Percentiles rank a stretch among this genome's conserved stretches.
phyloP scores from a whole-genome alignment of 805 yeast genomes.

The Scheffersomyces stipitis region DNA sequence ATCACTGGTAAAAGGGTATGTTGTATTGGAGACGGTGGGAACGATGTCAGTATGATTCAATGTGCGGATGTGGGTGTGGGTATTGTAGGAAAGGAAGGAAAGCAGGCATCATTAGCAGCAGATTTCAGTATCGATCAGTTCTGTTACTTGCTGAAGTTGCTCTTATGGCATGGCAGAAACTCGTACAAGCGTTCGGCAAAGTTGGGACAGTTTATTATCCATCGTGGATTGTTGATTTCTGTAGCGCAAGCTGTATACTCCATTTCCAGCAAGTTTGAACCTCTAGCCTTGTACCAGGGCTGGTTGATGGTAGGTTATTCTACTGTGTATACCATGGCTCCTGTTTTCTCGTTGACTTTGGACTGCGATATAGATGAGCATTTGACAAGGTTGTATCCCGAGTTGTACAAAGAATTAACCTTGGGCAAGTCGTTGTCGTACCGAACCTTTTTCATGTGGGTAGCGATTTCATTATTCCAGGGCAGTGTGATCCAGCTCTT shows the following conservation, averaged over 20 bases:
- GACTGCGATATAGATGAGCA: constrained; percentile 91
- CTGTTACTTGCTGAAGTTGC: constrained; percentile 78
- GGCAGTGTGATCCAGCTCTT: constrained; percentile 83
- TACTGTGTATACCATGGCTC: constrained; percentile 96
- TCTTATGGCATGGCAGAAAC: constrained; percentile 98
- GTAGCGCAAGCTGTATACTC: constrained; percentile 95
- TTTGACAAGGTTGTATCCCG: constrained; percentile 89
- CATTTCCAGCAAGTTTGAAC: constrained; percentile 83
- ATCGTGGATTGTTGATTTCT: constrained; percentile 90
- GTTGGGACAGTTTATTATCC: constrained; percentile 92
- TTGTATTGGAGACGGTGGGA: constrained; percentile 99
- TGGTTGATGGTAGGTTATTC: constrained; percentile 99
- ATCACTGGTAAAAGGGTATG: constrained; percentile 88
- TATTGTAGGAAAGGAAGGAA: constrained; percentile 97
- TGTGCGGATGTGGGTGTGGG: constrained; percentile 99
- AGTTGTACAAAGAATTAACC: constrained; percentile 87
- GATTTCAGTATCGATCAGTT: constrained; percentile 94
- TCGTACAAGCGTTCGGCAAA: constrained; percentile 95
- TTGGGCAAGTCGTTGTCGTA: constrained; percentile 85
- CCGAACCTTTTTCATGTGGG: constrained; percentile 90
- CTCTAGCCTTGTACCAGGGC: constrained; percentile 91
- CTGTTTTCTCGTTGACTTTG: constrained; percentile 88
- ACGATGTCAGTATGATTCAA: constrained; percentile 98
- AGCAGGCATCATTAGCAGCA: constrained; percentile 95
- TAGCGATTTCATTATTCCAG: constrained; percentile 83